These are phyloP conservation scores for Metschnikowia picachoensis DNA, from an alignment of 805 yeast genomes.

Conservation along the genomic window DNA sequence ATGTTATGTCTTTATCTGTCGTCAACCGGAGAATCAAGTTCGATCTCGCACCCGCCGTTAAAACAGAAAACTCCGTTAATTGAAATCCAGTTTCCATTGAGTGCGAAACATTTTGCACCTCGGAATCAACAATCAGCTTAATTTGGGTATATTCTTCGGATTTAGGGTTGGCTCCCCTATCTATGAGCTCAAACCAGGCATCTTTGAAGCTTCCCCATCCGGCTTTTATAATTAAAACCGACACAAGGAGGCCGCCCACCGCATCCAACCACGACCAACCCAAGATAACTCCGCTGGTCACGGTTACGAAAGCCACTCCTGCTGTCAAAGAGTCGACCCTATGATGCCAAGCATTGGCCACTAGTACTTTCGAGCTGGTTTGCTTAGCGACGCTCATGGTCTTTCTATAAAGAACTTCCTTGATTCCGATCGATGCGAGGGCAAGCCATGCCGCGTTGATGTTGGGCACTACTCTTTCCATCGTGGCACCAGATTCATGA, in stretches of 20 bases:
- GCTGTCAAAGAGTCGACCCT: conserved; percentile 92
- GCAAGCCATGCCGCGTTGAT: conserved; percentile 97
- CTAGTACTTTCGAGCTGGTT: conserved; percentile 80
- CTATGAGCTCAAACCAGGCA: conserved; percentile 75
- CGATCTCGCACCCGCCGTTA: conserved; percentile 59
- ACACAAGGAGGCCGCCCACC: conserved; percentile 85
- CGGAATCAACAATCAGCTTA: conserved; percentile 35
- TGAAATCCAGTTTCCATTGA: conserved; percentile 27
- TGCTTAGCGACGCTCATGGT: conserved; percentile 76
- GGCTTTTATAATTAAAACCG: conserved; percentile 75
- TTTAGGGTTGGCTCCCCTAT: conserved; percentile 54
- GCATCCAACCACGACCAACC: conserved; percentile 85
- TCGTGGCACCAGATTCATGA: neutral
- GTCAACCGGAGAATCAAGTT: conserved; percentile 31
- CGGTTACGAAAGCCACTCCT: conserved; percentile 82
- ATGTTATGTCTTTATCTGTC: conserved; percentile 22
- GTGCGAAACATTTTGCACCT: conserved; percentile 24
- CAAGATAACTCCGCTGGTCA: conserved; percentile 77
- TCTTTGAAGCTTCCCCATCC: conserved; percentile 71
- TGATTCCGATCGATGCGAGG: conserved; percentile 76
- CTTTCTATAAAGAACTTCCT: conserved; percentile 83
- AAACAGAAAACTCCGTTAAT: conserved; percentile 42
- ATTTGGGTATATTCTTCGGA: conserved; percentile 48
- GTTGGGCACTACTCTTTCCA: conserved; percentile 35
- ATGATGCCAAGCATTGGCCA: conserved; percentile 99